These are phyloP conservation scores for Colletotrichum camelliae DNA, from an alignment of 2,329 filamentous ascomycete genomes.

Conservation along the genomic window DNA sequence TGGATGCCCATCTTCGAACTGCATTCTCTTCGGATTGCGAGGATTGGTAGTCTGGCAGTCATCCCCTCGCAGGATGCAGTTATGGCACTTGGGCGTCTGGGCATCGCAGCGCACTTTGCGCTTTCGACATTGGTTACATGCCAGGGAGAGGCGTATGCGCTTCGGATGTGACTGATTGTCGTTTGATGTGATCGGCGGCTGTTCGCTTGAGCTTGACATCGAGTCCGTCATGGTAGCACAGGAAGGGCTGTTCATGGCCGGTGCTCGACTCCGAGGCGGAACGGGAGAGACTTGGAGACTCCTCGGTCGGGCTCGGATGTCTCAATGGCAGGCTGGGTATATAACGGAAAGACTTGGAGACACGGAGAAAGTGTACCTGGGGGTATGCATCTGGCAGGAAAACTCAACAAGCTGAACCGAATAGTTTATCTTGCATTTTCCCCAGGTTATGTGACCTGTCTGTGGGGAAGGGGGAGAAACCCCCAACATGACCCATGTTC, in stretches of 20 bases:
- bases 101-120: slow-evolving; percentile 33
- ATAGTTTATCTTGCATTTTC: neutral
- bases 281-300: neutral
- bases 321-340: neutral
- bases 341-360: neutral
- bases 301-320: slow-evolving; percentile 3
- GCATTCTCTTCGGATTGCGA: slow-evolving; percentile 23
- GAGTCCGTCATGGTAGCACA: neutral
- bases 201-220: neutral
- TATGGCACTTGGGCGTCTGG: slow-evolving; percentile 29
- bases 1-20: slow-evolving; percentile 24
- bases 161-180: slow-evolving; percentile 10
- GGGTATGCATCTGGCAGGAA: neutral
- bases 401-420: neutral
- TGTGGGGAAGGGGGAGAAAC: neutral
- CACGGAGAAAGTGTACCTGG: neutral
- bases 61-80: slow-evolving; percentile 34
- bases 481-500: neutral
- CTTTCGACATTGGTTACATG: slow-evolving; percentile 30
- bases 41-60: slow-evolving; percentile 29
- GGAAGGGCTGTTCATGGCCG: neutral
- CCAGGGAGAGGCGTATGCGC: slow-evolving; percentile 25
- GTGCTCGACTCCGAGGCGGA: neutral
- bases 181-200: neutral
- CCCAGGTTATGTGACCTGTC: neutral